Evolutionary conservation across 495 filamentous ascomycete genomes (phyloP).

Genomic region (Trypethelium eluteriae): DNA sequence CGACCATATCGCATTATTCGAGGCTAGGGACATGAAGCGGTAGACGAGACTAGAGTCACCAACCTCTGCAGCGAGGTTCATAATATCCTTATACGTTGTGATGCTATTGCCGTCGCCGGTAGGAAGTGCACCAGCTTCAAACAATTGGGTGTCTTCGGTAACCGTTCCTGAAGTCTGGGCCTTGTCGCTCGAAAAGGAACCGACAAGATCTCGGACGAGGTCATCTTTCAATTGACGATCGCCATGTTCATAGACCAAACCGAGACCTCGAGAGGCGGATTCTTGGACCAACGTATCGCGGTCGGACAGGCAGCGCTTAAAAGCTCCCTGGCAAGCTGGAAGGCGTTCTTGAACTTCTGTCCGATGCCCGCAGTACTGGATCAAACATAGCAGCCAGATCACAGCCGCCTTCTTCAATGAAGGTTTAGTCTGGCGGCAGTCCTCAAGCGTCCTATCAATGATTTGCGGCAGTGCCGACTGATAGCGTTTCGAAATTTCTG

Average conservation of each 20-base stretch:
- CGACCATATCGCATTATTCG: constrained; percentile 92
- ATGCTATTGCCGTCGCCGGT: constrained; percentile 75
- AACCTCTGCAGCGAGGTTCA: constrained; percentile 85
- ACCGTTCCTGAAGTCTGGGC: constrained; percentile 66
- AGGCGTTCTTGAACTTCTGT: constrained; percentile 62
- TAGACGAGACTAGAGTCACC: constrained; percentile 92
- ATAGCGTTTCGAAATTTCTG: constrained; percentile 29
- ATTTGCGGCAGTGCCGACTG: constrained; percentile 46
- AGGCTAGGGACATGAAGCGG: constrained; percentile 91
- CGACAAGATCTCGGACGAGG: constrained; percentile 75
- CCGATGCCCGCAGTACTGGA: constrained; percentile 79
- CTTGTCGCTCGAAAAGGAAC: constrained; percentile 71
- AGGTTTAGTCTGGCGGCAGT: constrained; percentile 77
- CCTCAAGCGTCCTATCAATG: constrained; percentile 59
- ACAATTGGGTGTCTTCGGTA: constrained; percentile 80
- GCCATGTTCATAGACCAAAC: constrained; percentile 86
- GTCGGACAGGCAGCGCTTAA: constrained; percentile 78
- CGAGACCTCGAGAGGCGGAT: constrained; percentile 81
- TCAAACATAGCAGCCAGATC: constrained; percentile 87
- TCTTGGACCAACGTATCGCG: constrained; percentile 92
- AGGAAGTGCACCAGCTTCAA: constrained; percentile 85
- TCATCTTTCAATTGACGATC: constrained; percentile 70
- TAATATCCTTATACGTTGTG: constrained; percentile 92
- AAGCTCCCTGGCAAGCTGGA: constrained; percentile 73
- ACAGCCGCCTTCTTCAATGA: constrained; percentile 78